Base-by-base conservation (phyloP, 208 protist genomes). In the Crithidia brevicula region DNA sequence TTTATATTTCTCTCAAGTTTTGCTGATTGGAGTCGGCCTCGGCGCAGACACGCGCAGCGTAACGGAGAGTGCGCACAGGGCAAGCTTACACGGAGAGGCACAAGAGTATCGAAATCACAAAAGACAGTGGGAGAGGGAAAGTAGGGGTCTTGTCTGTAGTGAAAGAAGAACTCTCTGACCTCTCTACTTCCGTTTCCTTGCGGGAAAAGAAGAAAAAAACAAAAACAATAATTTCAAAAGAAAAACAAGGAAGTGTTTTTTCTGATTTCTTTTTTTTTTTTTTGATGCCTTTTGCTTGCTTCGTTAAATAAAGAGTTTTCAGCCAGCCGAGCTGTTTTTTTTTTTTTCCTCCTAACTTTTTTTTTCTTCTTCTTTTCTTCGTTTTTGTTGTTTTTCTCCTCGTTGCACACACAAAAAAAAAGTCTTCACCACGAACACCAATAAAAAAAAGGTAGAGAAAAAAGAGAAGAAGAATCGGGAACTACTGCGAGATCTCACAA, bases 181-280 rank as follows among this genome's bases (percentile, higher is more conserved):
- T 22, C 27, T 22, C 16, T 28, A 10, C 49, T 65, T 49, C 20
- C 31, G 54, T 74, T 60, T 63, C 28, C 31, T 67, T 49, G 49
- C 45, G 18, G n/a, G 16, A 4, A 16, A 15, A 45, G 8, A 2
- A 28, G 43, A 28, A 23, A 60, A 31, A 60, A n/a, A n/a, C n/a
- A 3, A 20, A n/a, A 28, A 3, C 43, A 28, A 50, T 8, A 46
- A 15, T 22, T 68, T 22, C 9, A 57, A 34, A 28, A 57, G 66
- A 72, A 58, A 53, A 54, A 59, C 62, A 62, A 56, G 51, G n/a
- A 67, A n/a, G n/a, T n/a, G n/a, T n/a, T n/a, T 70, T 13, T 40
- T 13, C 15, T 40, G 8, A 40, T 40, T 40, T 40, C 36, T 40
- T 40, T 40, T 40, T 40, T 40, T 40, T 40, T 23, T 51, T 30